Evolutionary conservation across 148 eudicot species (phyloP), one percentile per base, ranked within the genome.

Genomic region (Camellia granthamiana): DNA sequence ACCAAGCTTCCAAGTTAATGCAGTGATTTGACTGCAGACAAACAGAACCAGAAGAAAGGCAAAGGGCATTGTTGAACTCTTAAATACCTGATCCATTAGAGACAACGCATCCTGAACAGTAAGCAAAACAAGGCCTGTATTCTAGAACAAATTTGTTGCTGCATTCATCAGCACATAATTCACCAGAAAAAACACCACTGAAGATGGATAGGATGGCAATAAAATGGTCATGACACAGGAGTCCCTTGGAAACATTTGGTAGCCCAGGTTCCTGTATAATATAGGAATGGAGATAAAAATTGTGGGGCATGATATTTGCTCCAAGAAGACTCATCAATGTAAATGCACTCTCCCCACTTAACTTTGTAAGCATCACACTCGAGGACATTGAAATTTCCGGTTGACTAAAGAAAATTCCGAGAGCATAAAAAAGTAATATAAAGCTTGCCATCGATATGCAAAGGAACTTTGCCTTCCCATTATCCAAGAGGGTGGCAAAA

Each of bases 311-410:
- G 70, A 93, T 85, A 86, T 69, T 91, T 49, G 98, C 93, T 80
- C 99, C 98, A 77, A 96, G 97, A 79, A 96, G 92, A 84, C 95
- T 86, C 99, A 96, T 96, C 87, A 96, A 84, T 8, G 91, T 87
- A 86, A 88, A 91, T 63, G 89, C 92, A 83, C 88, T 94, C 86
- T 93, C 99, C 78, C 99, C 99, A 67, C 88, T 89, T 82, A 94
- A 89, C 82, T 88, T 91, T 10, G 88, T 84, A 64, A 85, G 83
- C 88, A 84, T 78, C 79, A 88, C 89, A 83, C 84, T 90, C 21
- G 87, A n/a, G 73, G 95, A 83, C 19, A 86, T 49, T 0, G 98
- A 85, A 81, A 82, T 85, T 72, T 91, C 93, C 3, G 92, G 89
- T 76, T 93, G 93, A 81, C 88, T 89, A 67, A 85, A 67, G n/a